Percentiles rank a stretch among this genome's conserved stretches.
These are phyloP conservation scores for Phanerodontia chrysosporium DNA, from an alignment of 768 basidiomycete genomes.

Conservation along the genomic window DNA sequence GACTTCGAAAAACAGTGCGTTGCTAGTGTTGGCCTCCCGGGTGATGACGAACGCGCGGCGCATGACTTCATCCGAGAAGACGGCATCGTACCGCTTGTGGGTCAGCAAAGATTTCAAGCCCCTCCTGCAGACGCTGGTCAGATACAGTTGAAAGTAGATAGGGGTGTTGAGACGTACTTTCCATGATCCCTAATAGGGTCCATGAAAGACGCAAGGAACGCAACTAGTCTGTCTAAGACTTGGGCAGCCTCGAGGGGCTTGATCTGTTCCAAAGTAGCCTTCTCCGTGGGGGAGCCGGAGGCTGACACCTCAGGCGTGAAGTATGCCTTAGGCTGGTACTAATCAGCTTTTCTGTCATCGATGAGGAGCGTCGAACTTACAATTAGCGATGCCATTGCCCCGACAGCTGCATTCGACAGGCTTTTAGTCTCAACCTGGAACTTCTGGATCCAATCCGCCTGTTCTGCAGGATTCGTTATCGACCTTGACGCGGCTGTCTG, in stretches of 20 bases:
- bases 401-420: slow-evolving; percentile 79
- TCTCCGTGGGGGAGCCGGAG: slow-evolving; percentile 63
- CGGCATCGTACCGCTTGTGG: slow-evolving; percentile 49
- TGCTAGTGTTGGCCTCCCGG: slow-evolving; percentile 50
- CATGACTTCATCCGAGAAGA: slow-evolving; percentile 61
- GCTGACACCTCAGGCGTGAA: slow-evolving; percentile 53
- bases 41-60: slow-evolving; percentile 62
- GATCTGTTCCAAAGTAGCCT: slow-evolving; percentile 39
- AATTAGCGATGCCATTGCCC: slow-evolving; percentile 82
- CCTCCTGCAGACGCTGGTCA: slow-evolving; percentile 45
- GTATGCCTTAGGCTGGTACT: slow-evolving; percentile 81
- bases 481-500: slow-evolving; percentile 58
- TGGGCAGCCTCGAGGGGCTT: slow-evolving; percentile 50
- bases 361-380: slow-evolving; percentile 46
- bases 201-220: slow-evolving; percentile 63
- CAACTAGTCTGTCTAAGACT: slow-evolving; percentile 62
- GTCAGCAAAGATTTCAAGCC: slow-evolving; percentile 66
- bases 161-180: slow-evolving; percentile 46
- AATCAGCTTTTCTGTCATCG: slow-evolving; percentile 1
- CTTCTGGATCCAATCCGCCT: slow-evolving; percentile 41
- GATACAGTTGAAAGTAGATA: not conserved
- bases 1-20: slow-evolving; percentile 72
- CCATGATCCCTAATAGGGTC: slow-evolving; percentile 47
- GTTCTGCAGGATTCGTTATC: slow-evolving; percentile 49
- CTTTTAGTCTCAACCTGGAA: slow-evolving; percentile 67